Evolutionary conservation across 345 rosid species (phyloP).

Genomic region (Carallia brachiata): DNA sequence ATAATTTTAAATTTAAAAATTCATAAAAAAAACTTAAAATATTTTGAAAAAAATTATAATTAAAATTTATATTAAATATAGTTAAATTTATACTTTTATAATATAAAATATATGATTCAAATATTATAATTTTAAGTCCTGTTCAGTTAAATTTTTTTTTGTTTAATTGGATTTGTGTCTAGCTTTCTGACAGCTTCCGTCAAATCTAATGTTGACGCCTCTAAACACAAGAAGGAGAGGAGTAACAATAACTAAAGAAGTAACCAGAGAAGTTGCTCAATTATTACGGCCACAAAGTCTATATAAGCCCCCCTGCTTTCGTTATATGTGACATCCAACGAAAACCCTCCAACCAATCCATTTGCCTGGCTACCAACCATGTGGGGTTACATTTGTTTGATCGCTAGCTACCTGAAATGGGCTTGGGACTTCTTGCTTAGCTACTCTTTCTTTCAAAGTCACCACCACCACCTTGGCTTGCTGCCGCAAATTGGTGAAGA

Average conservation of each 20-base stretch:
- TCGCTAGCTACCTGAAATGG: slow-evolving; percentile 14
- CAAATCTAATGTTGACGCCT: not conserved
- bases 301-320: too few relatives aligned
- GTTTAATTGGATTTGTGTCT: not conserved
- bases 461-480: not conserved
- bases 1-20: too few relatives aligned
- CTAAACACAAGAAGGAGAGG: not conserved
- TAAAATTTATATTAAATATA: too few relatives aligned
- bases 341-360: too few relatives aligned
- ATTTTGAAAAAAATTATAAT: too few relatives aligned
- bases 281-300: too few relatives aligned
- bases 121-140: not conserved
- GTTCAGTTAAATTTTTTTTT: not conserved
- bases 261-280: too few relatives aligned
- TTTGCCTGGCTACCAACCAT: not conserved
- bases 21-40: too few relatives aligned
- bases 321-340: too few relatives aligned
- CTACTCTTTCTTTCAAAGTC: not conserved
- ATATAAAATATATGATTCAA: too few relatives aligned
- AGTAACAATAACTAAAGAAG: too few relatives aligned
- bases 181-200: not conserved
- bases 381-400: not conserved
- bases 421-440: slow-evolving; percentile 18
- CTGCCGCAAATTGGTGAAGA: not conserved
- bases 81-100: too few relatives aligned